These are phyloP conservation scores for Leishmania braziliensis DNA, from an alignment of 208 protist genomes.

Conservation along the genomic window DNA sequence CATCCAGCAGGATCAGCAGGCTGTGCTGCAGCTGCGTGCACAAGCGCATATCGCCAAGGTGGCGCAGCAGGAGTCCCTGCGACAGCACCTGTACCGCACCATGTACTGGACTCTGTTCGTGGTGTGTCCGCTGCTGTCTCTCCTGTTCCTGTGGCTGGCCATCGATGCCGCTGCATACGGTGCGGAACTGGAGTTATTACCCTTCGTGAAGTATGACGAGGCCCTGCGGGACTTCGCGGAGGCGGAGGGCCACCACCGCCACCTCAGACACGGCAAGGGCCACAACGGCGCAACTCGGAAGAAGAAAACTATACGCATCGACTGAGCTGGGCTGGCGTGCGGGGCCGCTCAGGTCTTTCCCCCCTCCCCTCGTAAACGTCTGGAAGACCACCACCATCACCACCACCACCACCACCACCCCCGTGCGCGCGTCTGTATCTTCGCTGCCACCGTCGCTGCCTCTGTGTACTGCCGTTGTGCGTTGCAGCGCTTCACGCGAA, in stretches of 20 bases:
- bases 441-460: background rate
- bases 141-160: conserved; percentile 30
- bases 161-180: conserved; percentile 30
- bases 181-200: conserved; percentile 28
- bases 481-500: background rate
- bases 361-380: background rate
- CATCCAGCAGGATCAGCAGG: conserved; percentile 20
- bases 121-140: conserved; percentile 31
- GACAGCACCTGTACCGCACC: conserved; percentile 20
- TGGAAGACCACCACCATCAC: background rate
- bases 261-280: background rate
- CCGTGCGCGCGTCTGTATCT: no score
- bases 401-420: no score
- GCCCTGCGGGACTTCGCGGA: conserved; percentile 21
- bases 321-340: background rate
- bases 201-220: conserved; percentile 39
- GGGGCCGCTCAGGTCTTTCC: background rate
- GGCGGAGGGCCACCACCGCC: conserved; percentile 4
- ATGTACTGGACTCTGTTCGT: conserved; percentile 32
- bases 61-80: conserved; percentile 16
- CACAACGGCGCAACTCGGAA: background rate
- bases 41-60: conserved; percentile 12
- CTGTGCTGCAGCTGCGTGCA: conserved; percentile 7
- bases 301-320: conserved; percentile 8
- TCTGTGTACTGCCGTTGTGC: background rate